Base-by-base conservation (phyloP, 768 basidiomycete species). In the Mycena filopes region DNA sequence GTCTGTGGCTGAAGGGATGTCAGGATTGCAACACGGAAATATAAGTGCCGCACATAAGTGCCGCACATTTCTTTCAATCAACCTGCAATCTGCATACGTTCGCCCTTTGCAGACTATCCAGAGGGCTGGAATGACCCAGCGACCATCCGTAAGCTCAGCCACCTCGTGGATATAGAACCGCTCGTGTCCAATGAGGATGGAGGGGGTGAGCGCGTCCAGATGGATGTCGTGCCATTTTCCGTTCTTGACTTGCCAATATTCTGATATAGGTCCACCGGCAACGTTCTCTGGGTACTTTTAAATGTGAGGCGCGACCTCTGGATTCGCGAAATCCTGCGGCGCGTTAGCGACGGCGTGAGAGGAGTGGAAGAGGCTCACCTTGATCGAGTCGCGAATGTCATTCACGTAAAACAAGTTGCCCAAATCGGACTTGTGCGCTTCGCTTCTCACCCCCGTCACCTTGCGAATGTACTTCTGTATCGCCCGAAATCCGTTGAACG, bases 241-340 rank as follows among this genome's bases (percentile, higher is more conserved):
- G 28, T 51, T 29, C 23, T 71, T 36, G 0, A 67, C 77, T 66
- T 79, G 79, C 70, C 73, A 79, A 15, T 75, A 69, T 63, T 78
- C 77, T 1, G 74, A 76, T 4, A 79, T 66, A 2, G 73, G 50
- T 1, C 75, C 71, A 47, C 72, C 54, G 0, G 29, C 50, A 1
- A 73, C 62, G n/a, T 78, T 73, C 1, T 74, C 74, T 2, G 77
- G 77, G 63, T 79, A 78, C 7, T 69, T 63, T 12, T 65, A 69
- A 13, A 80, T 71, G 28, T 79, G 68, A 5, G 61, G 48, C 28
- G 71, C 56, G 8, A 75, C 66, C 11, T 63, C 40, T 5, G 78
- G 76, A 51, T 78, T 80, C 6, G 72, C 53, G 71, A 75, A 80
- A 53, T 79, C 77, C 76, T 79, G 53, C 4, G 1, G 2, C 31